Evolutionary conservation across 2,329 filamentous ascomycete species (phyloP).

Genomic region (Stagonosporopsis cucurbitacearum): DNA sequence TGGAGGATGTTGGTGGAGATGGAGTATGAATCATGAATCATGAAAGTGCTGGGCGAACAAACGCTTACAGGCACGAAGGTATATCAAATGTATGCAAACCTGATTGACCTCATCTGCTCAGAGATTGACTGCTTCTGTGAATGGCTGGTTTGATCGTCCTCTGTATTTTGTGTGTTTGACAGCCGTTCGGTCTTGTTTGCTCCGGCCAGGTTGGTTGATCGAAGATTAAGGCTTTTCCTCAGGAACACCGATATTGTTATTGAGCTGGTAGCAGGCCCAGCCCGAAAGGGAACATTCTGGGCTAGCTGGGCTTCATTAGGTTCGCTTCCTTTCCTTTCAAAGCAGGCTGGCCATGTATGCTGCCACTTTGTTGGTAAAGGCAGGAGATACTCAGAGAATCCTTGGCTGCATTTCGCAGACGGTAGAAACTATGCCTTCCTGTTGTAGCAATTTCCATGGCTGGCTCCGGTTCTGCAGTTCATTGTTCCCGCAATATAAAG

Average conservation of each 20-base stretch:
- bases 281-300: no score
- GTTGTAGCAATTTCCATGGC: no score
- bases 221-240: no score
- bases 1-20: neutral
- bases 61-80: neutral
- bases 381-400: no score
- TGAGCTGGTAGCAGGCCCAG: neutral
- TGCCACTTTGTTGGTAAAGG: no score
- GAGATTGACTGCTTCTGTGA: neutral
- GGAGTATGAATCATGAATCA: conserved; percentile 1
- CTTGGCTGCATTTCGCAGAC: no score
- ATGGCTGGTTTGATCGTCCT: neutral
- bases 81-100: no score
- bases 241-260: neutral
- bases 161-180: neutral
- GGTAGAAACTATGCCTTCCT: no score
- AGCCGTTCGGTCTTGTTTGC: neutral
- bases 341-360: no score
- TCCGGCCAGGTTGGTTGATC: neutral
- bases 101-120: neutral
- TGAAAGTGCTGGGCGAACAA: neutral
- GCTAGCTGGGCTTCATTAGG: no score
- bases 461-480: neutral
- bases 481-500: no score
- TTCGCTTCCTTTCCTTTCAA: no score